Percentiles rank a stretch among this genome's conserved stretches.
Conservation (phyloP, 2,329 filamentous ascomycete genomes). For the Venturiaceae sp. region DNA sequence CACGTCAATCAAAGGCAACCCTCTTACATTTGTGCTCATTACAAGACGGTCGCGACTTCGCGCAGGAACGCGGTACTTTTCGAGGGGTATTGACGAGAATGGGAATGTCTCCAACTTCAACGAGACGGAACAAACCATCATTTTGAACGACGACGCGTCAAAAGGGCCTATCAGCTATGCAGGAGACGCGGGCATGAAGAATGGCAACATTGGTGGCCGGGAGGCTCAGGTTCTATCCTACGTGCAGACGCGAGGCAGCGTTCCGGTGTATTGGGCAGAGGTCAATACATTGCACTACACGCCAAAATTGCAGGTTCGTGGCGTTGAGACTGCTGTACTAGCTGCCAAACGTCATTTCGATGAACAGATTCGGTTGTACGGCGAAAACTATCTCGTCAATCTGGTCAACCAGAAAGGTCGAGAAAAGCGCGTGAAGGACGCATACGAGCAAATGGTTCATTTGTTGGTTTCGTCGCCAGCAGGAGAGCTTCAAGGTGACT, state of each 20-base stretch:
- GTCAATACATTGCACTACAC: conserved; percentile 89
- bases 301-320: conserved; percentile 79
- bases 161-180: conserved; percentile 71
- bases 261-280: conserved; percentile 93
- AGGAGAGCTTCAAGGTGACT: conserved; percentile 50
- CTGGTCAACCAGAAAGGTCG: conserved; percentile 93
- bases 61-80: conserved; percentile 89
- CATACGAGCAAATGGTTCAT: conserved; percentile 85
- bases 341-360: conserved; percentile 82
- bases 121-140: conserved; percentile 87
- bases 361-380: conserved; percentile 87
- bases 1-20: conserved; percentile 74
- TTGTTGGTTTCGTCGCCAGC: conserved; percentile 59
- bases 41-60: conserved; percentile 81
- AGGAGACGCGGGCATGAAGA: conserved; percentile 65
- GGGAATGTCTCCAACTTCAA: conserved; percentile 99
- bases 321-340: conserved; percentile 67
- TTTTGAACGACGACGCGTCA: conserved; percentile 71
- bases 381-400: conserved; percentile 95
- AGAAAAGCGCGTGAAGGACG: conserved; percentile 79
- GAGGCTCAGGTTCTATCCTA: conserved; percentile 90
- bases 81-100: conserved; percentile 83
- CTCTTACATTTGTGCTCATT: conserved; percentile 78
- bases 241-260: conserved; percentile 91
- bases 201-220: conserved; percentile 57